Percentiles rank a stretch among this genome's conserved stretches.
These are phyloP conservation scores for Quercus lobata DNA, from an alignment of 331 rosid species.

Conservation along the genomic window DNA sequence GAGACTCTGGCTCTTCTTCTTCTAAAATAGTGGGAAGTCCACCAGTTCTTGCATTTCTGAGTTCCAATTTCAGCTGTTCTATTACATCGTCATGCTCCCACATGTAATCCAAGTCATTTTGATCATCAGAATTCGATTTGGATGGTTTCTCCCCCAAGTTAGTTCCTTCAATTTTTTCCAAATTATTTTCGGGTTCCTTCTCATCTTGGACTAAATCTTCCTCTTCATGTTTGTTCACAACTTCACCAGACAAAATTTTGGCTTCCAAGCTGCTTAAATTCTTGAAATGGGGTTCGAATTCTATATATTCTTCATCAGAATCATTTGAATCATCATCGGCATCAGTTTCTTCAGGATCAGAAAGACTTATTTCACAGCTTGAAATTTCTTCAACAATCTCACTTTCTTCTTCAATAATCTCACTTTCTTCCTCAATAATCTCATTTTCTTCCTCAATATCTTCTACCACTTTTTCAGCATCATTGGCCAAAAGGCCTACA, in stretches of 20 bases:
- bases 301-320: slow-evolving; percentile 33
- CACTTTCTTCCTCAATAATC: too few species aligned
- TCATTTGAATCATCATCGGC: neutral
- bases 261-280: slow-evolving; percentile 4
- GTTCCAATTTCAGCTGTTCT: slow-evolving; percentile 64
- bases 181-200: neutral
- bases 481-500: slow-evolving; percentile 1
- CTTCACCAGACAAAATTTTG: slow-evolving; percentile 6
- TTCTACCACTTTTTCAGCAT: neutral
- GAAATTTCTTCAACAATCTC: neutral
- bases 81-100: slow-evolving; percentile 77
- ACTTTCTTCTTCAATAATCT: neutral
- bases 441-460: neutral
- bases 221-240: slow-evolving; percentile 5
- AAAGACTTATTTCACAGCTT: neutral
- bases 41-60: slow-evolving; percentile 61
- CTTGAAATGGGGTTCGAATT: slow-evolving; percentile 23
- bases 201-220: slow-evolving; percentile 1
- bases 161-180: slow-evolving; percentile 22
- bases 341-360: neutral
- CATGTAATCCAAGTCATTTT: slow-evolving; percentile 31
- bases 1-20: slow-evolving; percentile 38
- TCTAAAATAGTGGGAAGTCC: slow-evolving; percentile 78
- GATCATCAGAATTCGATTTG: slow-evolving; percentile 24
- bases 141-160: slow-evolving; percentile 18